Evolutionary conservation across 1,139 yeast genomes (phyloP), one percentile per base, ranked within the genome.

Genomic region (Taphrina flavorubra): DNA sequence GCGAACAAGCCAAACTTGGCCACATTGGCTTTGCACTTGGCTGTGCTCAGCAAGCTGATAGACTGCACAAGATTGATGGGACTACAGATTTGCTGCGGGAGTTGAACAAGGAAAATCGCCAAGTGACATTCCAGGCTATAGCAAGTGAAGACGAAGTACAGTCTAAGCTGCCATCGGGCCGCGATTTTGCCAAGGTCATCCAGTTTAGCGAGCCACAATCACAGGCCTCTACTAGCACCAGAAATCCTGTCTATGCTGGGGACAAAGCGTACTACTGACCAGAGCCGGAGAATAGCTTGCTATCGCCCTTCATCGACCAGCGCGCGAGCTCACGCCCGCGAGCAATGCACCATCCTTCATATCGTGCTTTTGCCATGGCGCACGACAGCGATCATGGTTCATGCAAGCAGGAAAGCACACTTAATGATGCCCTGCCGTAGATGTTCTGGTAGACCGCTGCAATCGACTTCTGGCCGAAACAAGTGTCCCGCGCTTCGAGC

Each of bases 81-180:
- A 46, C 53, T 6, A 1, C 55, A 6, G 59, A 16, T 25, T 37
- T 55, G 46, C 55, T 42, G 13, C 42, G 53, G 2, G 55, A 44
- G 31, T 18, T 36, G 61, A 53, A n/a, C 11, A 55, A 53, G 47
- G 61, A 63, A 36, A 63, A 63, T 55, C 55, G 44, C n/a, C 67
- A 63, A 16, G 67, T 63, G 18, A 55, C 60, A n/a, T 63, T 63
- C 25, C 67, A 63, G 25, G 46, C 55, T n/a, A 46, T 63, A 6
- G 47, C 55, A 10, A n/a, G 14, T 7, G 47, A 10, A 11, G 61
- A 34, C 11, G 61, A 63, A 13, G 67, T 63, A 11, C 67, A 63
- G n/a, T 25, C 61, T 2, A 56, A 46, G 31, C 57, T 63, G 46
- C 67, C 67, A 14, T 63, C 67, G 11, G 67, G 67, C 11, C 53